Percentiles rank a stretch among this genome's conserved stretches.
Evolutionary conservation across 768 basidiomycete genomes (phyloP).

Genomic region (Mycena capillaripes): DNA sequence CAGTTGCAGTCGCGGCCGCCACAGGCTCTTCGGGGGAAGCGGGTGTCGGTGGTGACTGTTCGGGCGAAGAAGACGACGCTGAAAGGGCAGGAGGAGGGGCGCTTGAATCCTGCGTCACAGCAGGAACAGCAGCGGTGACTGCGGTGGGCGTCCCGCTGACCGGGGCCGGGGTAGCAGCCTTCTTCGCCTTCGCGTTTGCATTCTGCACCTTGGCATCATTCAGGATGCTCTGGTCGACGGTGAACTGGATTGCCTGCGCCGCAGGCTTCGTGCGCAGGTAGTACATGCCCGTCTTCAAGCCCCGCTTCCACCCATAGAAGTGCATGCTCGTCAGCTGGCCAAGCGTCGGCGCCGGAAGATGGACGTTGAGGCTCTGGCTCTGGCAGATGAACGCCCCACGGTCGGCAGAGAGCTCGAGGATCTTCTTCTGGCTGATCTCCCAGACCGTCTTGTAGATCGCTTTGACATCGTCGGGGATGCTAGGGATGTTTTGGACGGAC

Average conservation of each 20-base stretch:
- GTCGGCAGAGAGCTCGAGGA: slow-evolving; percentile 86
- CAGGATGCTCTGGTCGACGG: slow-evolving; percentile 77
- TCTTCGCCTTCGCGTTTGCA: slow-evolving; percentile 44
- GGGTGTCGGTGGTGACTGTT: slow-evolving; percentile 29
- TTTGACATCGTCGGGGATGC: slow-evolving; percentile 80
- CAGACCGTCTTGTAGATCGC: slow-evolving; percentile 92
- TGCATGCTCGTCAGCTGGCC: slow-evolving; percentile 86
- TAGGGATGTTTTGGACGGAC: slow-evolving; percentile 68
- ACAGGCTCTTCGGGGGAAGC: background rate
- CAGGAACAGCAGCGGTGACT: slow-evolving; percentile 42
- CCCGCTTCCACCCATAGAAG: slow-evolving; percentile 90
- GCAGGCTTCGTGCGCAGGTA: slow-evolving; percentile 86
- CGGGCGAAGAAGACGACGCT: slow-evolving; percentile 42
- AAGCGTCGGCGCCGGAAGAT: slow-evolving; percentile 77
- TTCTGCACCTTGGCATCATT: slow-evolving; percentile 71
- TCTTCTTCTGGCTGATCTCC: slow-evolving; percentile 89
- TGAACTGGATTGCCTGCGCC: slow-evolving; percentile 85
- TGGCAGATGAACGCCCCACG: slow-evolving; percentile 90
- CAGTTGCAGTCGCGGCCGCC: slow-evolving; percentile 33
- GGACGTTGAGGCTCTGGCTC: slow-evolving; percentile 84
- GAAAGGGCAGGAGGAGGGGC: slow-evolving; percentile 46
- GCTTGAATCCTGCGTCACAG: slow-evolving; percentile 45
- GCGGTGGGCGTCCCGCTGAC: slow-evolving; percentile 31
- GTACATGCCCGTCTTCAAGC: slow-evolving; percentile 89
- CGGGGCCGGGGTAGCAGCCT: slow-evolving; percentile 15